These are phyloP conservation scores for Cudoniella acicularis DNA, from an alignment of 495 filamentous ascomycete species.

Conservation along the genomic window DNA sequence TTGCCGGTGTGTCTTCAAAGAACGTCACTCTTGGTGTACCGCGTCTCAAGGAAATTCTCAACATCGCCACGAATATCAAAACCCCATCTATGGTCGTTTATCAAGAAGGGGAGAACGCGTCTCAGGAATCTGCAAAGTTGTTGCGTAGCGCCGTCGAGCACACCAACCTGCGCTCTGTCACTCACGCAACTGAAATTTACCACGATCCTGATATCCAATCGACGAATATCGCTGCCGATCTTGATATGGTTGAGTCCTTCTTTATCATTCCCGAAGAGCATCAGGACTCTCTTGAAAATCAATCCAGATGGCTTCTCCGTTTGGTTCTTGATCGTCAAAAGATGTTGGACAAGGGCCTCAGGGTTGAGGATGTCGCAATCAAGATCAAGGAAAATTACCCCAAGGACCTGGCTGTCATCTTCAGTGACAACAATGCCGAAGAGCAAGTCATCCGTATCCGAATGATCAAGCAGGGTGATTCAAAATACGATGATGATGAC, in stretches of 20 bases:
- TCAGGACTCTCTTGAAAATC: constrained; percentile 63
- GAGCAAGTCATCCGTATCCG: constrained; percentile 92
- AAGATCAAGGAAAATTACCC: constrained; percentile 84
- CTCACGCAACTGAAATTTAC: constrained; percentile 89
- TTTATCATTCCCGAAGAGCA: constrained; percentile 89
- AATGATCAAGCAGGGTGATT: constrained; percentile 62
- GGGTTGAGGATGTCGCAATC: constrained; percentile 86
- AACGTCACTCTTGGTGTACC: constrained; percentile 99
- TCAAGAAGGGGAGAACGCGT: constrained; percentile 54
- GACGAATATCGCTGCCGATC: constrained; percentile 82
- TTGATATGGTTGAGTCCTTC: constrained; percentile 94
- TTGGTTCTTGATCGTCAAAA: constrained; percentile 90
- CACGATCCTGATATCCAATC: constrained; percentile 88
- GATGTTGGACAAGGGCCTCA: constrained; percentile 90
- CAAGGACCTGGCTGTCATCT: constrained; percentile 87
- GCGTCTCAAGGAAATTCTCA: constrained; percentile 98
- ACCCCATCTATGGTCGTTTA: constrained; percentile 98
- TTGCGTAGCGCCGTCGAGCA: constrained; percentile 89
- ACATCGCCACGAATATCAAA: constrained; percentile 96
- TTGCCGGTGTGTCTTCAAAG: constrained; percentile 99
- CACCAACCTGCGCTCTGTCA: constrained; percentile 89
- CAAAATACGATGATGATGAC: constrained; percentile 73
- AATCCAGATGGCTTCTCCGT: constrained; percentile 93
- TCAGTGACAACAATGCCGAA: constrained; percentile 97
- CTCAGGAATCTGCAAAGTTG: constrained; percentile 77